Percentiles rank a stretch among this genome's conserved stretches.
Conservation (phyloP, 768 basidiomycete species). For the Gyrodon lividus region DNA sequence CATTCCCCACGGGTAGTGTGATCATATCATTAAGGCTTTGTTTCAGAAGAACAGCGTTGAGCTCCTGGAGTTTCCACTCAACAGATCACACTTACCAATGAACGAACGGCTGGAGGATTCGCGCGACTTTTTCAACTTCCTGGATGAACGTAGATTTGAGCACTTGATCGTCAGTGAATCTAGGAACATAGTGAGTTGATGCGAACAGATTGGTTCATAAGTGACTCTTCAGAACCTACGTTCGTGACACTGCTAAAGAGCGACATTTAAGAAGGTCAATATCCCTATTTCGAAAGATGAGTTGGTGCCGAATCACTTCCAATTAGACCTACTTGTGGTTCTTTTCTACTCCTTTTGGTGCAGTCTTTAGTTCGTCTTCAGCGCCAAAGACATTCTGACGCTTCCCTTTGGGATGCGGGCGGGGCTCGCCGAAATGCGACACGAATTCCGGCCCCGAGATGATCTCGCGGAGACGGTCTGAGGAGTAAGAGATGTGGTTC, state of each 20-base stretch:
- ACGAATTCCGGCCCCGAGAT: constrained; percentile 75
- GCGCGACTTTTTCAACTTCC: constrained; percentile 51
- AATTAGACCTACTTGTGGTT: constrained; percentile 57
- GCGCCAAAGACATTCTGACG: constrained; percentile 79
- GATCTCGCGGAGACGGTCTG: constrained; percentile 60
- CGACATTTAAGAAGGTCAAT: constrained; percentile 90
- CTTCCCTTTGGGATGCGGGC: constrained; percentile 57
- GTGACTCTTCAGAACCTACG: constrained; percentile 38
- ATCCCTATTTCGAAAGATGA: constrained; percentile 48
- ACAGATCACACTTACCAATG: constrained; percentile 54
- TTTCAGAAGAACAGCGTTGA: constrained; percentile 1
- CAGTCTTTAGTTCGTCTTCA: constrained; percentile 86
- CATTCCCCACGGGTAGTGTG: constrained; percentile 44
- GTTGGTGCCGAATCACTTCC: neutral
- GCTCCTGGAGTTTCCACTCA: constrained; percentile 1
- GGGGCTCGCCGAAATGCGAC: constrained; percentile 69
- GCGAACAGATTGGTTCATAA: neutral
- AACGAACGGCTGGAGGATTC: constrained; percentile 70
- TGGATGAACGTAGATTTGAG: constrained; percentile 62
- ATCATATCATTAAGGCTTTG: constrained; percentile 71
- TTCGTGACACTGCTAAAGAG: constrained; percentile 65
- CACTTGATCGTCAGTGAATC: constrained; percentile 77
- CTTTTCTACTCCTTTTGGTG: constrained; percentile 89
- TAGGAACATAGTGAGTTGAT: constrained; percentile 30
- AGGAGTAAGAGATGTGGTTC: constrained; percentile 59